phyloP scores from a whole-genome alignment of 768 basidiomycete species.

The Suillus occidentalis region DNA sequence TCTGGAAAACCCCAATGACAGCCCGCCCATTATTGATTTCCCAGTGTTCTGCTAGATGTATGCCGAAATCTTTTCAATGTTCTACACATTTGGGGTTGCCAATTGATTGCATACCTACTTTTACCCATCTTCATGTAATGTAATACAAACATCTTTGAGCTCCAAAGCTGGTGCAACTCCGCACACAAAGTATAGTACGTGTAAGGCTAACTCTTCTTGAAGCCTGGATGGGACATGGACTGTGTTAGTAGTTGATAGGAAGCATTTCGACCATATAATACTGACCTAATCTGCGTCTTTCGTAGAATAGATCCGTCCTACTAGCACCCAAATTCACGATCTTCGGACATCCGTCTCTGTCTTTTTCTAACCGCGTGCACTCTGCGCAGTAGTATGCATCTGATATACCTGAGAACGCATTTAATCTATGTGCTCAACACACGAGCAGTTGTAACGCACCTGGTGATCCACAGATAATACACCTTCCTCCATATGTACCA shows the following conservation, averaged over 20 bases:
- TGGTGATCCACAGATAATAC: conserved; percentile 96
- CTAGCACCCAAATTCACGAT: conserved; percentile 96
- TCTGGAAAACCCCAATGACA: conserved; percentile 52
- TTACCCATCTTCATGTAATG: neutral
- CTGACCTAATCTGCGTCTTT: conserved; percentile 79
- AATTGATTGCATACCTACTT: neutral
- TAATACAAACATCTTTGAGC: neutral
- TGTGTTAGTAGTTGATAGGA: neutral
- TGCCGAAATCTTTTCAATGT: neutral
- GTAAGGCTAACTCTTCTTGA: conserved; percentile 32
- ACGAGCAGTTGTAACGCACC: conserved; percentile 48
- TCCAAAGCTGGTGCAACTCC: neutral
- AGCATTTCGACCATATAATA: neutral
- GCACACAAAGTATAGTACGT: neutral
- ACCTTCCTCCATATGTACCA: conserved; percentile 95
- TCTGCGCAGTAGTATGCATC: conserved; percentile 99
- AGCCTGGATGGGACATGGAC: conserved; percentile 17
- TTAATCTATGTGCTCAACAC: conserved; percentile 1
- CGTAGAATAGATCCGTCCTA: conserved; percentile 90
- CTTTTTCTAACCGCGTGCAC: conserved; percentile 95
- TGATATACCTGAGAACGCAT: conserved; percentile 71
- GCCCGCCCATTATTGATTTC: conserved; percentile 61
- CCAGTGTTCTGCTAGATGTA: conserved; percentile 50
- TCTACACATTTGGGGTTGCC: neutral
- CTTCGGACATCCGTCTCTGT: conserved; percentile 97